Evolutionary conservation across 2,329 filamentous ascomycete genomes (phyloP).

Genomic region (Penicillium sp.): DNA sequence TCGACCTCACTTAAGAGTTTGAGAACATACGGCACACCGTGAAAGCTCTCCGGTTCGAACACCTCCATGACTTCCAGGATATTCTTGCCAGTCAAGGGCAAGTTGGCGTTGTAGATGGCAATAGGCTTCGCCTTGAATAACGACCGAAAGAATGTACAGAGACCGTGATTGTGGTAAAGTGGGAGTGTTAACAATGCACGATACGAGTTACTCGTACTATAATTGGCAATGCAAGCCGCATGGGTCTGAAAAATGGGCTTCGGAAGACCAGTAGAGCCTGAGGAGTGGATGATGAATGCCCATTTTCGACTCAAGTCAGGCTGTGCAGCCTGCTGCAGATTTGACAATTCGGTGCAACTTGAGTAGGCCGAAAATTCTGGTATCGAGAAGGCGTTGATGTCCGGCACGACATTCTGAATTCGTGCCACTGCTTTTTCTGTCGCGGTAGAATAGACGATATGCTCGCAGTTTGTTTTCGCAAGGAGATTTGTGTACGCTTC

Average conservation of each 20-base stretch:
- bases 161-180: conserved; percentile 63
- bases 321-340: conserved; percentile 21
- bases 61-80: conserved; percentile 42
- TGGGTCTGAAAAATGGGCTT: conserved; percentile 67
- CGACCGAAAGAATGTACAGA: conserved; percentile 59
- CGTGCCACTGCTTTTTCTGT: conserved; percentile 17
- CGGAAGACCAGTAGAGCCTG: conserved; percentile 64
- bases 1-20: conserved; percentile 65
- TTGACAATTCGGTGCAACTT: conserved; percentile 20
- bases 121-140: conserved; percentile 57
- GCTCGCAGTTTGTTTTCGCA: conserved; percentile 41
- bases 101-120: conserved; percentile 58
- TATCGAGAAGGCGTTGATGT: not conserved
- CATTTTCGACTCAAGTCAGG: conserved; percentile 38
- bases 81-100: conserved; percentile 59
- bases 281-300: conserved; percentile 53
- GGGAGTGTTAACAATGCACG: conserved; percentile 60
- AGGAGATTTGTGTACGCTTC: conserved; percentile 57
- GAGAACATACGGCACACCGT: conserved; percentile 67
- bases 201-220: conserved; percentile 49
- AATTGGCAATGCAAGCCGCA: conserved; percentile 54
- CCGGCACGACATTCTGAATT: not conserved
- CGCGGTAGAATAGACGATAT: conserved; percentile 19
- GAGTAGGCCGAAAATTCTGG: conserved; percentile 10
- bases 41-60: conserved; percentile 45